Evolutionary conservation across 2,329 filamentous ascomycete genomes (phyloP), one percentile per base, ranked within the genome.

Genomic region (Sporothrix dimorphospora): DNA sequence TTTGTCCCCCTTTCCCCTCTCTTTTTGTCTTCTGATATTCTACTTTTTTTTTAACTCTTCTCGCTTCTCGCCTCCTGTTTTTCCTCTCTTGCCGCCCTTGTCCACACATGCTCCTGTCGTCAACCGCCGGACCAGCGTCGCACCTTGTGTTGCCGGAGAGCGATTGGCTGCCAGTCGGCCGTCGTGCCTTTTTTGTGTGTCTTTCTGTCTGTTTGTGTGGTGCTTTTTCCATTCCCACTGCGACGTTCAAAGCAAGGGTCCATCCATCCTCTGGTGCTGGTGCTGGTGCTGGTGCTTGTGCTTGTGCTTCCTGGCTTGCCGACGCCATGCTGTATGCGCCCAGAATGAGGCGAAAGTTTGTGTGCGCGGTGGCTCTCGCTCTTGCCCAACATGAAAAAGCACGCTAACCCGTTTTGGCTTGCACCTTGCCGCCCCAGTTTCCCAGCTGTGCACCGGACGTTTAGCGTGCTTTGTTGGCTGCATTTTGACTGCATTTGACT

Each of bases 61-160:
- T n/a, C n/a, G n/a, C 6, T 66, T 66, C 40, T 30, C 40, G 40
- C 61, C 38, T 30, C 30, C 30, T 38, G 4, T 16, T 30, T 65
- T 3, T 12, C 16, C 38, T 24, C 14, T 30, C 42, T 34, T 51
- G 45, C 65, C 45, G 42, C 65, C 27, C 34, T 34, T 34, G 34
- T 69, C 67, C 21, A 57, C 42, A 34, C 19, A 61, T n/a, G 30
- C 9, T 24, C 24, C 24, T 27, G 3, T 47, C 68, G 24, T 40
- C 69, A 70, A 42, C 69, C 69, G 69, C 69, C 69, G 55, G 69
- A n/a, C 9, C 57, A 63, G 69, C n/a, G 69, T 70, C 30, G 30
- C 57, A 65, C 69, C 16, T 70, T 42, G 69, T 70, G 57, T 27
- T 34, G 69, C 69, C 42, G n/a, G 30, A 65, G 12, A 27, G 40